Base-by-base conservation (phyloP, 805 yeast genomes). In the Ascoidea rubescens region DNA sequence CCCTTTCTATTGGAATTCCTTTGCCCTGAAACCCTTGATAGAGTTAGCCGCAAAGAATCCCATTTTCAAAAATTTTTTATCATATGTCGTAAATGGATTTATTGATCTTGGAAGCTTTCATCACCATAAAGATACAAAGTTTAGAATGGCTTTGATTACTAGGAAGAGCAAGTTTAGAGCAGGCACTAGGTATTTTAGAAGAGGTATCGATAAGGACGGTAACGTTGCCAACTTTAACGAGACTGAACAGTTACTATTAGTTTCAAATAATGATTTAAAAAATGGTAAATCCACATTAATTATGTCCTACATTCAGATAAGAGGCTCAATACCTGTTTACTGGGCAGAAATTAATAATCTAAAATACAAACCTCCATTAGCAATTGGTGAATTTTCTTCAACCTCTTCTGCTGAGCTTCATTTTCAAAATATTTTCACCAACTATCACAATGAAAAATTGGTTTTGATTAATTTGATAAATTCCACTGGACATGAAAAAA, bases 311-410 rank as follows among this genome's bases (percentile, higher is more conserved):
- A 67, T 91, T 51, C 99, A 95, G 66, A 89, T 95, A 4, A 80
- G 99, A 70, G 99, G 99, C 46, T 87, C 96, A 3, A 97, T 93
- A 46, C 99, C 99, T 5, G 88, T 87, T 16, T 84, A 73, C 64
- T 93, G 99, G 99, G 87, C 91, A 14, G 99, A 93, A 68, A 77
- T 93, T 64, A 93, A 91, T 68, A 85, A 87, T 63, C 71, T 93
- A 67, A 77, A 80, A 66, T 93, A 93, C 70, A 87, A 83, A 64
- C 99, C 99, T 45, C 75, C 74, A 57, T 70, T 93, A 62, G 79
- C 81, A 37, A 65, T 91, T 46, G 84, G 85, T 48, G 77, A 70
- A 45, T 58, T 60, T 47, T 69, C 76, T 32, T 71, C 79, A 5
- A 67, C 78, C 32, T 82, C 78, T 42, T 81, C 96, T 1, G 82